phyloP scores from a whole-genome alignment of 2,329 filamentous ascomycete species.

The Fusarium denticulatum region DNA sequence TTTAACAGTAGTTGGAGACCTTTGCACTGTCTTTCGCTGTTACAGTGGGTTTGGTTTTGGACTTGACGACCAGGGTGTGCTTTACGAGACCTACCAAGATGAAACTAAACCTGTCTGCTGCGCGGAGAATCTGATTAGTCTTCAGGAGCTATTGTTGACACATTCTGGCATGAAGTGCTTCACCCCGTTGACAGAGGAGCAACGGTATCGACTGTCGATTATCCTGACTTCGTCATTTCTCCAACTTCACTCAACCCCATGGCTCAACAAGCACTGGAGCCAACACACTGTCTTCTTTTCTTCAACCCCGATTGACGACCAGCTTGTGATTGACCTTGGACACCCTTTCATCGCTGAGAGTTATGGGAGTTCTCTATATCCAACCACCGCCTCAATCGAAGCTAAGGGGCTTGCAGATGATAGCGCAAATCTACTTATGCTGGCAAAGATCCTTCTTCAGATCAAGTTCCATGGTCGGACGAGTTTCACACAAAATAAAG shows the following conservation, averaged over 20 bases:
- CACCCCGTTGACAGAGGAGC: not conserved
- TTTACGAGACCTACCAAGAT: not conserved
- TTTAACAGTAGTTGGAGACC: not conserved
- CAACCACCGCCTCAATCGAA: fast-evolving
- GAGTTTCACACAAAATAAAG: not conserved
- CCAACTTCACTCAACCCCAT: not conserved
- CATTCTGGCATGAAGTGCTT: not conserved
- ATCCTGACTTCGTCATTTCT: not conserved
- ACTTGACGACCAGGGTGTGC: not conserved
- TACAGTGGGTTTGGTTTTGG: not conserved
- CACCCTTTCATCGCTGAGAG: not conserved
- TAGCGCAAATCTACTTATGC: not conserved
- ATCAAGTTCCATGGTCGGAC: not conserved
- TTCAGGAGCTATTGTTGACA: not conserved
- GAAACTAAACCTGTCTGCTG: not conserved
- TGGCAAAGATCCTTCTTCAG: not conserved
- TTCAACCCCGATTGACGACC: not conserved
- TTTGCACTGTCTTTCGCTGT: not conserved
- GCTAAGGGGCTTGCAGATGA: not conserved
- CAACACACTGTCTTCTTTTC: not conserved
- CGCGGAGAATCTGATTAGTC: not conserved
- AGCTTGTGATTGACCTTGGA: not conserved
- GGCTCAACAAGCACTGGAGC: not conserved
- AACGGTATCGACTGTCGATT: not conserved
- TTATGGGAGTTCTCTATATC: fast-evolving